phyloP scores from a whole-genome alignment of 345 rosid species.

The Pseudoturritis turrita region DNA sequence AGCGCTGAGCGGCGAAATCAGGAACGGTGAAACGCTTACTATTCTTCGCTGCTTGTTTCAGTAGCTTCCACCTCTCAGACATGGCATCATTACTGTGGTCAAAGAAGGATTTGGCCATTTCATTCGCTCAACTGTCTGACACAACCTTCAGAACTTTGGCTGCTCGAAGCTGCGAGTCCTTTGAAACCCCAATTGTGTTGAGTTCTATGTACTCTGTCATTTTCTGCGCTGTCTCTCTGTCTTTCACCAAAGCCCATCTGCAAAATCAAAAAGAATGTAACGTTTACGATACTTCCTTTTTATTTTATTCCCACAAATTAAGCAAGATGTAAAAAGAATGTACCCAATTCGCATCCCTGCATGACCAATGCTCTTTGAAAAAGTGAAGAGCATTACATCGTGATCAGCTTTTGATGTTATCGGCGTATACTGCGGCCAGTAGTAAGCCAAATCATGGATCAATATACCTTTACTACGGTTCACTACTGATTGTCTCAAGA shows the following conservation, averaged over 20 bases:
- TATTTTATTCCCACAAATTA: neutral
- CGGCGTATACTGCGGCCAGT: slow-evolving; percentile 95
- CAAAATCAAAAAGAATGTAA: slow-evolving; percentile 1
- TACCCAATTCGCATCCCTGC: slow-evolving; percentile 97
- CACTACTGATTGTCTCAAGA: slow-evolving; percentile 57
- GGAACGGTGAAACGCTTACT: slow-evolving; percentile 65
- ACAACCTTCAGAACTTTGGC: slow-evolving; percentile 64
- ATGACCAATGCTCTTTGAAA: slow-evolving; percentile 84
- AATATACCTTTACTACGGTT: slow-evolving; percentile 60
- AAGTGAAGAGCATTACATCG: slow-evolving; percentile 76
- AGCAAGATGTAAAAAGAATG: neutral
- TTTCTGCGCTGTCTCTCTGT: slow-evolving; percentile 53
- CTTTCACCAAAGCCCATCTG: slow-evolving; percentile 93
- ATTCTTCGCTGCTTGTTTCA: slow-evolving; percentile 52
- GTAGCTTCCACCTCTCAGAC: slow-evolving; percentile 63
- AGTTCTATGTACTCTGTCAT: slow-evolving; percentile 84
- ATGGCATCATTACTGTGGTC: slow-evolving; percentile 42
- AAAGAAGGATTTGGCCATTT: slow-evolving; percentile 44
- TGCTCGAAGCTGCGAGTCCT: slow-evolving; percentile 84
- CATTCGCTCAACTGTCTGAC: slow-evolving; percentile 44
- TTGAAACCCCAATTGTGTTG: slow-evolving; percentile 84
- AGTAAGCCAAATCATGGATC: slow-evolving; percentile 89
- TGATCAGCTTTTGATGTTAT: slow-evolving; percentile 65
- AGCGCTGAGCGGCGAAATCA: slow-evolving; percentile 44
- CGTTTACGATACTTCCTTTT: neutral